These are phyloP conservation scores for Mycena belliarum DNA, from an alignment of 768 basidiomycete genomes.

Conservation along the genomic window DNA sequence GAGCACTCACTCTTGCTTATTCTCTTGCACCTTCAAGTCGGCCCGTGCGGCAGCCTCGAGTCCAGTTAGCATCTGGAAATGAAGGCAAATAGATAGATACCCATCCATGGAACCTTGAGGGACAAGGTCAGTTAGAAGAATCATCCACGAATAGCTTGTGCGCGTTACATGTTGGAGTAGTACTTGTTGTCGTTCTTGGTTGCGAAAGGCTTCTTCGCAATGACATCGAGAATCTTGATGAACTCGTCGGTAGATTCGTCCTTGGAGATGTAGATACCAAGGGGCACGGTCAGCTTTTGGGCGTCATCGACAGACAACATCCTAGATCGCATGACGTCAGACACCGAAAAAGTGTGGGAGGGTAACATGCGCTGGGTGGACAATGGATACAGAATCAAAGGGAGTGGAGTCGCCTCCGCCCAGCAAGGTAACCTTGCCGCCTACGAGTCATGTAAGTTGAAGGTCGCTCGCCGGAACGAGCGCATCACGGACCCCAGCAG, in stretches of 20 bases:
- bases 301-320: constrained; percentile 56
- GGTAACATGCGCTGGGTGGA: constrained; percentile 58
- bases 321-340: constrained; percentile 26
- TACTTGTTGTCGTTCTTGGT: constrained; percentile 50
- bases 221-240: constrained; percentile 47
- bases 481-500: constrained; percentile 51
- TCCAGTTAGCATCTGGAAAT: neutral
- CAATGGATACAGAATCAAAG: constrained; percentile 48
- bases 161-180: constrained; percentile 45
- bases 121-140: neutral
- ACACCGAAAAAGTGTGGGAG: neutral
- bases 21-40: constrained; percentile 55
- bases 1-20: constrained; percentile 51
- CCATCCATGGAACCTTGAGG: constrained; percentile 64
- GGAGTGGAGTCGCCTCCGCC: constrained; percentile 41
- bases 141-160: neutral
- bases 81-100: neutral
- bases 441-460: constrained; percentile 24
- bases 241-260: constrained; percentile 55
- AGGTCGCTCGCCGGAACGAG: neutral
- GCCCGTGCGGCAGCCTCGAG: constrained; percentile 55
- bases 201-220: constrained; percentile 53
- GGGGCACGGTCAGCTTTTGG: constrained; percentile 49
- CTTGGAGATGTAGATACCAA: constrained; percentile 56
- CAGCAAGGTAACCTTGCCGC: constrained; percentile 51